Base-by-base conservation (phyloP, 2,329 filamentous ascomycete genomes). In the Xenoacremonium recifei region DNA sequence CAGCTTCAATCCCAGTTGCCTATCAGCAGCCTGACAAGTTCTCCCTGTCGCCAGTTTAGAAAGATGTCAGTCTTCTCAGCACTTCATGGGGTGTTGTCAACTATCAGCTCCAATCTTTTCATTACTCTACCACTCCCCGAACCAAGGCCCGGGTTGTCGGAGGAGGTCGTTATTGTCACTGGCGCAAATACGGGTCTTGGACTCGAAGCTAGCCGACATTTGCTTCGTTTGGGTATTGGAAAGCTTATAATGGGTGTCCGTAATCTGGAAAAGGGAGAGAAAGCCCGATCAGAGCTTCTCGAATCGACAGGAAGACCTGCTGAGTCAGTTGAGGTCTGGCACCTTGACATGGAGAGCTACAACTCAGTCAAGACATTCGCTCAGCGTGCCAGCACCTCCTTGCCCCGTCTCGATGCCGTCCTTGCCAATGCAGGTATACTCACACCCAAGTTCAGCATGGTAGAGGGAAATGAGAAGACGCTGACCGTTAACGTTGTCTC, bases 391-490 rank as follows among this genome's bases (percentile, higher is more conserved):
- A n/a, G 20, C 11, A 33, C 37, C 13, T 36, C 57, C 2, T 57
- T 77, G 4, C 39, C 59, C 0, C 64, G 67, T 7, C 48, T 78
- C 6, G 72, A 79, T 42, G 67, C 60, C 4, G 64, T 70, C 0
- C 55, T 76, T 4, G 63, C 67, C 21, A 78, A 68, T 25, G 65
- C 65, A 0, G 65, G 72, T 0, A 57, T 80, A 5, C 58, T 64
- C 9, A 71, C 69, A 0, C 13, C 11, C 2, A 51, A 62, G 0
- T 77, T 67, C 43, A 27, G 49, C 0, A 31, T 54, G 0, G 64
- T 57, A 0, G 73, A 76, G 37, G 72, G 66, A 3, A 68, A 74
- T 27, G 79, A 82, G 53, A 63, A 53, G 18, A 73, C 66, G 1
- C 56, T 82, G 44, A 72, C 65, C 0, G 16, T 61, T 17, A 61